phyloP scores from a whole-genome alignment of 257 asterid species.

The Solanum neorickii region DNA sequence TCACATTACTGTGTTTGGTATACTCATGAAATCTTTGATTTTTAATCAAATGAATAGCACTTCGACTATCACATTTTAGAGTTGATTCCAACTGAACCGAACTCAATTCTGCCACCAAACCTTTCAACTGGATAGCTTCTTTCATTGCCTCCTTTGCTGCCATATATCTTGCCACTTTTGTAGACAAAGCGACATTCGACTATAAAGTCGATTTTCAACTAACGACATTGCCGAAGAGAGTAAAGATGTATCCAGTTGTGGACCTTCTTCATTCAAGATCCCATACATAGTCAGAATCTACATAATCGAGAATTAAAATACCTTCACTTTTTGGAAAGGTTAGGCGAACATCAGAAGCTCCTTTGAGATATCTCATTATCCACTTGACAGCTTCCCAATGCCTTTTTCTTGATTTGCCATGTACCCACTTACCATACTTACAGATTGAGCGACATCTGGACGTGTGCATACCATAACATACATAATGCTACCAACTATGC shows the following conservation, averaged over 20 bases:
- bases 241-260: background rate
- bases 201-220: background rate
- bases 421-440: no score
- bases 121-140: background rate
- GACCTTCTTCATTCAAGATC: background rate
- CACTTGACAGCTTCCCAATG: no score
- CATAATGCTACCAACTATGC: background rate
- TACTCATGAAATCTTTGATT: background rate
- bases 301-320: no score
- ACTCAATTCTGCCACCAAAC: background rate
- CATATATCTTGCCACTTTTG: background rate
- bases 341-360: no score
- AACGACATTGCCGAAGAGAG: background rate
- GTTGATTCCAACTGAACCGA: background rate
- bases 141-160: background rate
- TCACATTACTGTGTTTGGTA: background rate
- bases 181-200: background rate
- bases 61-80: no score
- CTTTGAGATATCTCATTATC: no score
- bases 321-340: no score
- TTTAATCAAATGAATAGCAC: background rate
- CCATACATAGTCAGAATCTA: no score
- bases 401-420: no score
- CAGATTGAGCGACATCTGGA: background rate
- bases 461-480: background rate